These are phyloP conservation scores for Boletus bicolor DNA, from an alignment of 768 basidiomycete species.

Conservation along the genomic window DNA sequence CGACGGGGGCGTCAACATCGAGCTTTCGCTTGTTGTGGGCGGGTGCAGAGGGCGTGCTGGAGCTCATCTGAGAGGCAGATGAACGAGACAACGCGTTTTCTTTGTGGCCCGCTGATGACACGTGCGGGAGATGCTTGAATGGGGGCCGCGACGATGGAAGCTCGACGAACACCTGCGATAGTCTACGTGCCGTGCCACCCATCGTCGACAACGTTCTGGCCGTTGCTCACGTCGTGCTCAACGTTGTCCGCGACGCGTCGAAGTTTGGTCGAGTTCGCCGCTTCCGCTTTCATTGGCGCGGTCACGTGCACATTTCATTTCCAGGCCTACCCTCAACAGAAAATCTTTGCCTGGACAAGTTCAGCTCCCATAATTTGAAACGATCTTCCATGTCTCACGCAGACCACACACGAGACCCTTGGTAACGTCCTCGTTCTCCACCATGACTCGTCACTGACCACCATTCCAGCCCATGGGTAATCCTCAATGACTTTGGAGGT, in stretches of 20 bases:
- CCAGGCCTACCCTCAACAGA: conserved; percentile 32
- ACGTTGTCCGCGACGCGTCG: conserved; percentile 24
- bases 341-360: conserved; percentile 16
- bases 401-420: conserved; percentile 93
- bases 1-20: conserved; percentile 26
- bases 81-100: conserved; percentile 44
- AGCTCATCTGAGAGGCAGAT: conserved; percentile 26
- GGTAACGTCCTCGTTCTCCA: conserved; percentile 43
- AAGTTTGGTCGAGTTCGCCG: background rate
- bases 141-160: conserved; percentile 41
- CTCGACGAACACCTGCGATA: conserved; percentile 55
- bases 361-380: background rate
- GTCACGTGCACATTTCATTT: conserved; percentile 25
- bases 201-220: conserved; percentile 9
- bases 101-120: conserved; percentile 38
- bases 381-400: conserved; percentile 67
- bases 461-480: conserved; percentile 84
- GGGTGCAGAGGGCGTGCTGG: conserved; percentile 30
- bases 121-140: conserved; percentile 23
- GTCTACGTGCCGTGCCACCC: conserved; percentile 28
- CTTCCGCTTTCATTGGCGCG: conserved; percentile 23
- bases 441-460: background rate
- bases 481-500: conserved; percentile 97
- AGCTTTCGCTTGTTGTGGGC: conserved; percentile 50
- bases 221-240: conserved; percentile 18